Conservation (phyloP, 306 rosid genomes). For the Castanopsis chinensis region DNA sequence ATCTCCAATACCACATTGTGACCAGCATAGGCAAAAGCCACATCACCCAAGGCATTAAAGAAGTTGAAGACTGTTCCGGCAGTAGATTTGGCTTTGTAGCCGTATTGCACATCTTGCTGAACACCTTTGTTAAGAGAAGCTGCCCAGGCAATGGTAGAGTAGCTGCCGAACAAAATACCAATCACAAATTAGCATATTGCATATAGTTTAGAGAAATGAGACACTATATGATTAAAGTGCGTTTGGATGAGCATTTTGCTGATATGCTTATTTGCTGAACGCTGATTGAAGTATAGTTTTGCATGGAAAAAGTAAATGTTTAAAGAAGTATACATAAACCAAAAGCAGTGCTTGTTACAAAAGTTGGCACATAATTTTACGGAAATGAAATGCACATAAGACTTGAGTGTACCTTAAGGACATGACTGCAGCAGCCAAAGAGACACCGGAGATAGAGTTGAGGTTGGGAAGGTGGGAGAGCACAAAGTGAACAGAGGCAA, state of each 20-base stretch:
- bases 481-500: slow-evolving; percentile 57
- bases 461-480: slow-evolving; percentile 61
- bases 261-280: background rate
- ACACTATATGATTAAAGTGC: background rate
- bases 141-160: slow-evolving; percentile 89
- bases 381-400: background rate
- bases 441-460: slow-evolving; percentile 49
- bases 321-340: no score
- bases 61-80: slow-evolving; percentile 59
- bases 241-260: no score
- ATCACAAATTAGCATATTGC: background rate
- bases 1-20: slow-evolving; percentile 94
- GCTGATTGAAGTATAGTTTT: no score
- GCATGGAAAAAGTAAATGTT: no score
- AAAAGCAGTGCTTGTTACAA: background rate
- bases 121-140: slow-evolving; percentile 64
- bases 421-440: slow-evolving; percentile 49
- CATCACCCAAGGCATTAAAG: slow-evolving; percentile 67
- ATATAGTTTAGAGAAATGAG: background rate
- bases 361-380: background rate
- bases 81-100: slow-evolving; percentile 39
- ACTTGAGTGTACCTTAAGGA: slow-evolving; percentile 39
- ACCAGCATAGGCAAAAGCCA: slow-evolving; percentile 95
- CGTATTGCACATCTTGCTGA: slow-evolving; percentile 51
- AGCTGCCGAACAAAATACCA: slow-evolving; percentile 43